Percentiles rank a stretch among this genome's conserved stretches.
Evolutionary conservation across 768 basidiomycete species (phyloP).

Genomic region (Flagelloscypha sp.): DNA sequence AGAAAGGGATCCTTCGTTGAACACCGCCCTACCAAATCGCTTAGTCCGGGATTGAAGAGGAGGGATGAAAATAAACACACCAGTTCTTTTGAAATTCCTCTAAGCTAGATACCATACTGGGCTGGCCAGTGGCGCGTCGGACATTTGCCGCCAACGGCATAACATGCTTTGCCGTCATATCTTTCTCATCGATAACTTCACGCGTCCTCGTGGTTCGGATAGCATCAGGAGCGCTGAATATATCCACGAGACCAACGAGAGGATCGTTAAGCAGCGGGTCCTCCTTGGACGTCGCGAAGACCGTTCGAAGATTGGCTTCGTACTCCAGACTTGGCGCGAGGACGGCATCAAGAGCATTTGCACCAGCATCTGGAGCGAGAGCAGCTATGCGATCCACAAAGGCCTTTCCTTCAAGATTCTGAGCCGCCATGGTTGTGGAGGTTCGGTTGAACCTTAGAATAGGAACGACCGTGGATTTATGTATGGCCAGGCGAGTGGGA

Average conservation of each 20-base stretch:
- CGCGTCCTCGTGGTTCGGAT: slow-evolving; percentile 44
- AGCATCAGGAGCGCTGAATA: slow-evolving; percentile 41
- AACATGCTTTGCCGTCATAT: slow-evolving; percentile 41
- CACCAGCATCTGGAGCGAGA: slow-evolving; percentile 15
- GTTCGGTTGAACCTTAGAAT: too few species aligned
- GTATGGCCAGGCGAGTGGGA: too few species aligned
- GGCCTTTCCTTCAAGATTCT: slow-evolving; percentile 9
- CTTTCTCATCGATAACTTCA: slow-evolving; percentile 34
- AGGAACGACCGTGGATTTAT: too few species aligned
- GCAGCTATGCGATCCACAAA: slow-evolving; percentile 15
- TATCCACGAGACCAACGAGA: slow-evolving; percentile 52
- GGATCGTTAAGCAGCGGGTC: slow-evolving; percentile 38
- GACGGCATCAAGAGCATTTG: slow-evolving; percentile 33
- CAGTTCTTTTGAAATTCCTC: slow-evolving; percentile 61
- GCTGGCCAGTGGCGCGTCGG: slow-evolving; percentile 41
- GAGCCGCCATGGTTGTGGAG: too few species aligned
- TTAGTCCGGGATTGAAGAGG: too few species aligned
- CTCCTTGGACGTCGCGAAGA: slow-evolving; percentile 46
- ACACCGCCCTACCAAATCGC: too few species aligned
- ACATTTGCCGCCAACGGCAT: slow-evolving; percentile 40
- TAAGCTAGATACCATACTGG: slow-evolving; percentile 38
- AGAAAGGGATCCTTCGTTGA: slow-evolving; percentile 53
- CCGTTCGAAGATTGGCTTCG: slow-evolving; percentile 44
- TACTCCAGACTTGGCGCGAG: slow-evolving; percentile 51
- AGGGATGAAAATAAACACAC: too few species aligned